Conservation (phyloP, 257 asterid genomes). For the Fraxinus americana region DNA sequence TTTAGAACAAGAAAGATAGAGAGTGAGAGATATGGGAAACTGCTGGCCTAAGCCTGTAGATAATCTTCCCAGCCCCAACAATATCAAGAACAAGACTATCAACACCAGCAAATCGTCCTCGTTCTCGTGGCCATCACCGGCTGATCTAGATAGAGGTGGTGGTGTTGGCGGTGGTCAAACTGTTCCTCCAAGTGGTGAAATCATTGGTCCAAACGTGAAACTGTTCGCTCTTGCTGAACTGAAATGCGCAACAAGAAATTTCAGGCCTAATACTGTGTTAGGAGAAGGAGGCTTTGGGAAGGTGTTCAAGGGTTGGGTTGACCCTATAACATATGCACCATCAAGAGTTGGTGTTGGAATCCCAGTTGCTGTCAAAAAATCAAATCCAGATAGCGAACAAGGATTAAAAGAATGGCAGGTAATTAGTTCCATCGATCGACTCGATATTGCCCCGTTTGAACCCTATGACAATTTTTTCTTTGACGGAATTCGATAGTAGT, state of each 20-base stretch:
- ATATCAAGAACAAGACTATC: background rate
- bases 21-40: constrained; percentile 37
- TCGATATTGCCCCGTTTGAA: background rate
- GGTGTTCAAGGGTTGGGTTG: constrained; percentile 52
- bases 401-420: constrained; percentile 99
- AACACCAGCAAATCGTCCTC: background rate
- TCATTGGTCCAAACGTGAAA: constrained; percentile 34
- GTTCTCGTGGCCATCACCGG: background rate
- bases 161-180: background rate
- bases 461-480: background rate
- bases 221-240: constrained; percentile 31
- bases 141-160: background rate
- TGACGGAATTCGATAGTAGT: too few species aligned
- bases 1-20: background rate
- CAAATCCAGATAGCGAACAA: constrained; percentile 81
- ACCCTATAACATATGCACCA: constrained; percentile 57
- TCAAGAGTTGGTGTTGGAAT: constrained; percentile 71
- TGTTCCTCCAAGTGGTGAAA: constrained; percentile 22
- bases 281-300: constrained; percentile 56
- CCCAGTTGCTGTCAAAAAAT: constrained; percentile 87
- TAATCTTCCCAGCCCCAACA: constrained; percentile 19
- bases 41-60: constrained; percentile 47
- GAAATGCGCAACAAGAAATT: constrained; percentile 36
- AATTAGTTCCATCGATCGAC: background rate
- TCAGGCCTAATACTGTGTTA: constrained; percentile 42